Evolutionary conservation across 2,329 filamentous ascomycete species (phyloP).

Genomic region (Colletotrichum godetiae): DNA sequence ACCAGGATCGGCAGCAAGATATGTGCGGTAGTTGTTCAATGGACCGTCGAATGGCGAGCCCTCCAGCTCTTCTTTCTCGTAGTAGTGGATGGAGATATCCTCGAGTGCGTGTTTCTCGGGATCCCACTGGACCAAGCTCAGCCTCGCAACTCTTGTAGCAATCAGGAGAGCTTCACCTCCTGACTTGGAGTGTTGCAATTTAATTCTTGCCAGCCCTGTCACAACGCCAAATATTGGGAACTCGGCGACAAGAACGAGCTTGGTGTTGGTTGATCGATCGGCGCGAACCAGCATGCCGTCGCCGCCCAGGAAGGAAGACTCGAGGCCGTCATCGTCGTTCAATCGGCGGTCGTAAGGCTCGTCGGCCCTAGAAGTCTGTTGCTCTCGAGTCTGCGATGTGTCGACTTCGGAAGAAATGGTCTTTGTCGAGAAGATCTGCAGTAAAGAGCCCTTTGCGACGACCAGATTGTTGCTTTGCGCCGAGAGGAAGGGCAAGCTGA

Average conservation of each 20-base stretch:
- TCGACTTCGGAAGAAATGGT: slow-evolving; percentile 73
- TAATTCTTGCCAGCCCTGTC: slow-evolving; percentile 83
- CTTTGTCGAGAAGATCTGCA: slow-evolving; percentile 88
- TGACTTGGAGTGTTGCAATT: slow-evolving; percentile 76
- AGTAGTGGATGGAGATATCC: slow-evolving; percentile 96
- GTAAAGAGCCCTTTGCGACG: slow-evolving; percentile 90
- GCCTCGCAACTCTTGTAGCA: slow-evolving; percentile 89
- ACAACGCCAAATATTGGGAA: slow-evolving; percentile 86
- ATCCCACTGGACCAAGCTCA: slow-evolving; percentile 95
- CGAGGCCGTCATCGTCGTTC: slow-evolving; percentile 72
- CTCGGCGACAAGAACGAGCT: slow-evolving; percentile 87
- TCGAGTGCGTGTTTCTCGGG: slow-evolving; percentile 80
- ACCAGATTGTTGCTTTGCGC: slow-evolving; percentile 84
- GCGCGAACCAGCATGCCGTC: slow-evolving; percentile 71
- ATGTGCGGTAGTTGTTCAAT: slow-evolving; percentile 80
- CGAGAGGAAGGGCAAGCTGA: slow-evolving; percentile 82
- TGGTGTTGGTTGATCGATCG: slow-evolving; percentile 75
- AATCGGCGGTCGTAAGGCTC: slow-evolving; percentile 63
- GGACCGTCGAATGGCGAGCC: slow-evolving; percentile 85
- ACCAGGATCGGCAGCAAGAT: slow-evolving; percentile 87
- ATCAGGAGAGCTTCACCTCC: slow-evolving; percentile 87
- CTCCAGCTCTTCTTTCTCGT: slow-evolving; percentile 91
- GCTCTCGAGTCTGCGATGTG: slow-evolving; percentile 49
- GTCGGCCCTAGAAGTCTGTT: slow-evolving; percentile 53
- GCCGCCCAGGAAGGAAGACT: slow-evolving; percentile 73